Evolutionary conservation across 1,139 yeast species (phyloP).

Genomic region (Magnusiomyces sp.): DNA sequence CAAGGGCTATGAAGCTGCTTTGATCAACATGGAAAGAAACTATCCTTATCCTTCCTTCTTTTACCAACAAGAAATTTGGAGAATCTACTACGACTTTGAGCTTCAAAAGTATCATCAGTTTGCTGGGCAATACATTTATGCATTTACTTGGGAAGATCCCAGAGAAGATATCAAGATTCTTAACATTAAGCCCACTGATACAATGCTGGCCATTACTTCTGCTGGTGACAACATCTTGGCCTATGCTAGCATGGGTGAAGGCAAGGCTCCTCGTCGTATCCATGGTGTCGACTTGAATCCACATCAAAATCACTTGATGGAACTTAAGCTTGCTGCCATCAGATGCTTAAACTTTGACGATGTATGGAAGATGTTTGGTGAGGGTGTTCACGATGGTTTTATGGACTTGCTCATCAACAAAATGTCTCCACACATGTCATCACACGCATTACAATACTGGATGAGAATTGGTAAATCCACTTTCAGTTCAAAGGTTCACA

Average conservation of each 20-base stretch:
- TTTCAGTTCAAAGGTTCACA: conserved; percentile 37
- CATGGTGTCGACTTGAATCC: conserved; percentile 86
- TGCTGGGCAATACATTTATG: conserved; percentile 70
- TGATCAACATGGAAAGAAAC: conserved; percentile 51
- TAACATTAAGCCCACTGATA: conserved; percentile 52
- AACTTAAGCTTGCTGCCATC: conserved; percentile 66
- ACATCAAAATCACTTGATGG: conserved; percentile 70
- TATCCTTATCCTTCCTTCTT: conserved; percentile 72
- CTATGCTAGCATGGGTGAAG: conserved; percentile 62
- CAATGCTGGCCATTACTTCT: conserved; percentile 73
- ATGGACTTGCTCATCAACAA: conserved; percentile 44
- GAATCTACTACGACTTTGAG: conserved; percentile 70
- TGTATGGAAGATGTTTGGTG: conserved; percentile 26
- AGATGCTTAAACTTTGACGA: conserved; percentile 50
- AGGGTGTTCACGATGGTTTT: conserved; percentile 54
- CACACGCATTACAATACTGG: conserved; percentile 80
- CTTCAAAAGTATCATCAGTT: conserved; percentile 63
- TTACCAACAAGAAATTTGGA: conserved; percentile 67
- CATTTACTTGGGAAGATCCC: conserved; percentile 90
- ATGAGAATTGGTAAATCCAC: conserved; percentile 51
- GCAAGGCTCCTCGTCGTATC: conserved; percentile 63
- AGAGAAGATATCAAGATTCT: conserved; percentile 66
- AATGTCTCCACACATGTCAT: conserved; percentile 62
- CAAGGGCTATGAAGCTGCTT: conserved; percentile 73
- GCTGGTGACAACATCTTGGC: conserved; percentile 78